phyloP scores from a whole-genome alignment of 139 green algal species.

The Auxenochlorella pyrenoidosa region DNA sequence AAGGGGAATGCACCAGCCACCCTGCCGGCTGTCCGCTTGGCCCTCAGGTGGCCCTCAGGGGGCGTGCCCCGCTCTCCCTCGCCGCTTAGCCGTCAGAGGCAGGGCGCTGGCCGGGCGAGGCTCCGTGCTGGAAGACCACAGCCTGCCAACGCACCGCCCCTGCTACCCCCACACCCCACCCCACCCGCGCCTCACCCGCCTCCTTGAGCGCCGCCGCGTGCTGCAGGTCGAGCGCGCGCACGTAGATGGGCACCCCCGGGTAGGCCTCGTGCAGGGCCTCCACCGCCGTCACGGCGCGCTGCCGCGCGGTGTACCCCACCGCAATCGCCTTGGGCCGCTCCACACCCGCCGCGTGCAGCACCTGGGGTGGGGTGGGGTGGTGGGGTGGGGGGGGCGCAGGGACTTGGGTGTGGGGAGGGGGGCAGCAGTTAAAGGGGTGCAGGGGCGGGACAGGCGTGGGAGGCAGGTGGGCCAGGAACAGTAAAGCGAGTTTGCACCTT shows the following conservation, averaged over 20 bases:
- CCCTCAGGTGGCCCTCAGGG: too few relatives aligned
- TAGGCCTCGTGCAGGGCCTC: constrained; percentile 63
- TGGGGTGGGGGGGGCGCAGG: background rate
- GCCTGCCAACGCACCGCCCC: too few relatives aligned
- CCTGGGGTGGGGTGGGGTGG: constrained; percentile 7
- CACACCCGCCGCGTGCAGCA: constrained; percentile 86
- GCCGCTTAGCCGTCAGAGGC: too few relatives aligned
- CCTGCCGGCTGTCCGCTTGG: too few relatives aligned
- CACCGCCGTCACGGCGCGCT: constrained; percentile 68
- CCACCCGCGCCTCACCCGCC: constrained; percentile 77
- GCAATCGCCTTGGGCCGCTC: constrained; percentile 70
- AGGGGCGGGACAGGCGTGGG: too few relatives aligned
- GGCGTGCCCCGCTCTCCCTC: background rate
- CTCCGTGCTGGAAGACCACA: too few relatives aligned
- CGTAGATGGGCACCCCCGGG: constrained; percentile 84
- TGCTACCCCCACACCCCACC: too few relatives aligned
- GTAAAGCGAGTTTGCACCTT: too few relatives aligned
- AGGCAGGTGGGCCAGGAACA: too few relatives aligned
- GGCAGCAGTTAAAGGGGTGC: too few relatives aligned
- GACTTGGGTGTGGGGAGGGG: too few relatives aligned
- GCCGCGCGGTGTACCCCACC: constrained; percentile 75
- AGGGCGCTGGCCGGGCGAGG: too few relatives aligned
- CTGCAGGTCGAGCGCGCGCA: constrained; percentile 74
- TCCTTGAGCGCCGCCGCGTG: constrained; percentile 82
- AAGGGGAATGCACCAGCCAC: background rate